Base-by-base conservation (phyloP, 1,139 yeast genomes). In the Meyerozyma sp. region DNA sequence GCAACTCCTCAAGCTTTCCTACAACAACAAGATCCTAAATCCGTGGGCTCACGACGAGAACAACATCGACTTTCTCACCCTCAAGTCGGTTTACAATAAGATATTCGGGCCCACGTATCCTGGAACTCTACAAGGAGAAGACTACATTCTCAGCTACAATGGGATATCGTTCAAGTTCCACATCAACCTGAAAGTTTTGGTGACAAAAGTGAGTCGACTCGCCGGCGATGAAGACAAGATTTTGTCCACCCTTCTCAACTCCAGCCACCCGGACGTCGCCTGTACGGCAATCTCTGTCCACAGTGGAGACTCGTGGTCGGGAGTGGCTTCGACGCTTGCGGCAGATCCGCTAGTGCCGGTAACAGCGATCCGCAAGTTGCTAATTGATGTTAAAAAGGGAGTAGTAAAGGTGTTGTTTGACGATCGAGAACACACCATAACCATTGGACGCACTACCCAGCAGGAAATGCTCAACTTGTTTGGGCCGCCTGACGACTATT, bases 31-130 rank as follows among this genome's bases (percentile, higher is more conserved):
- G 47, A 45, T 14, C 39, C 32, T 9, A 42, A 41, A 42, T 41
- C 11, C 41, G 34, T 18, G 40, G 20, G 40, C 41, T 35, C 16
- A 8, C 43, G 13, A 23, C 42, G 35, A 42, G 35, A n/a, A 40
- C 37, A 14, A 32, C 47, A 8, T 42, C 23, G 11, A 29, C 29
- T 13, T 11, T 32, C 9, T 46, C 46, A 63, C 59, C 32, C 65
- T 77, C 46, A 72, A 70, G 42, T 59, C 65, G 28, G 66, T 81
- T 7, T 81, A 81, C 57, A 79, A 80, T 52, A 75, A 72, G 52
- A 65, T 73, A 2, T 78, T 81, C 57, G 87, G 87, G 0, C 85
- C 85, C 2, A 81, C 86, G 0, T 78, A 76, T 46, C 83, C 84
- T 0, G 86, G 86, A 0, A 59, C 52, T 40, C 50, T 67, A 14